phyloP scores from a whole-genome alignment of 768 basidiomycete genomes.

The Glaciozyma martinii region DNA sequence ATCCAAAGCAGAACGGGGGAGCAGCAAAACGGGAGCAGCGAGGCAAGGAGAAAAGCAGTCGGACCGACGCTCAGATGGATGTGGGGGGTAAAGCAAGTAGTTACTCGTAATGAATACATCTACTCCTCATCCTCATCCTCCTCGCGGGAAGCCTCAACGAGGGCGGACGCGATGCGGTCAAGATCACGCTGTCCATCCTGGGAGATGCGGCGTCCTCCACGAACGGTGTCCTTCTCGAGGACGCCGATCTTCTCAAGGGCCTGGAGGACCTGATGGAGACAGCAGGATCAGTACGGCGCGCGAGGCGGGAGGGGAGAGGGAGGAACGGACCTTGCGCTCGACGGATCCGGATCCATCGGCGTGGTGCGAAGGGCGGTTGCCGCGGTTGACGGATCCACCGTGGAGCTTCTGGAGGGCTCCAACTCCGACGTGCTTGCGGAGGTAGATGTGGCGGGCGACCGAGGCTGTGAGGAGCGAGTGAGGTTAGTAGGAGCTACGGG shows the following conservation, averaged over 20 bases:
- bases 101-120: background rate
- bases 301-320: background rate
- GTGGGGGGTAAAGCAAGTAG: too few species aligned
- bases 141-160: conserved; percentile 39
- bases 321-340: background rate
- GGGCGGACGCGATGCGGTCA: conserved; percentile 44
- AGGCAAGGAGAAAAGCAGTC: too few species aligned
- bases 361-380: conserved; percentile 94
- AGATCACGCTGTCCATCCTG: conserved; percentile 95
- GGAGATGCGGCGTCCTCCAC: conserved; percentile 84
- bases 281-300: background rate
- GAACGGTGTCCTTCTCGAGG: conserved; percentile 77
- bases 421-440: conserved; percentile 50
- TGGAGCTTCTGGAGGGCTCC: conserved; percentile 83
- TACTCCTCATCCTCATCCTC: conserved; percentile 28
- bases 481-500: conserved; percentile 44
- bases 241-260: conserved; percentile 98
- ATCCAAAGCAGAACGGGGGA: too few species aligned
- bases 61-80: too few species aligned
- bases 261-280: conserved; percentile 65
- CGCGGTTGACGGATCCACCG: conserved; percentile 89
- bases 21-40: too few species aligned
- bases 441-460: conserved; percentile 45
- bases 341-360: conserved; percentile 54
- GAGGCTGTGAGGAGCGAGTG: background rate